These are phyloP conservation scores for Fonsecaea nubica DNA, from an alignment of 2,329 filamentous ascomycete genomes.

Conservation along the genomic window DNA sequence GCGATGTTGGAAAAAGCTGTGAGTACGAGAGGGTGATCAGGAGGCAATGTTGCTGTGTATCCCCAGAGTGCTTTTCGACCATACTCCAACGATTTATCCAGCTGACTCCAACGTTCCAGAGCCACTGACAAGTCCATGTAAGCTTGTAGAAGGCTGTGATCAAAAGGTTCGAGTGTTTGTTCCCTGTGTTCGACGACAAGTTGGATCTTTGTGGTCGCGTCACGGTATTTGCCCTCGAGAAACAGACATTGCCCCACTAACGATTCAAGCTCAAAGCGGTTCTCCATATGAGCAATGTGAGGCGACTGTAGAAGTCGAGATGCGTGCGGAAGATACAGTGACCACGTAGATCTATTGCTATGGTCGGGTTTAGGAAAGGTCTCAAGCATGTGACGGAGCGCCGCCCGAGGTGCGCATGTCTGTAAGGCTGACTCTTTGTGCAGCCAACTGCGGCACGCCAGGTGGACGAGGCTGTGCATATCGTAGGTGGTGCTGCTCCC, in stretches of 20 bases:
- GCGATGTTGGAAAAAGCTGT: background rate
- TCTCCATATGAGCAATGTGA: conserved; percentile 4
- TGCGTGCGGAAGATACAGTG: background rate
- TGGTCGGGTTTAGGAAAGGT: conserved; percentile 32
- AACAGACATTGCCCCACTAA: conserved; percentile 1
- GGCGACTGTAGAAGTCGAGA: background rate
- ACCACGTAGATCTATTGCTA: background rate
- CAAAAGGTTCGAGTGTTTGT: background rate
- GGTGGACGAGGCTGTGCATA: conserved; percentile 46
- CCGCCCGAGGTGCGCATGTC: conserved; percentile 24
- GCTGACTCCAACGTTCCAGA: background rate
- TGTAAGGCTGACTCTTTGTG: conserved; percentile 32
- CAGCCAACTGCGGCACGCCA: conserved; percentile 47
- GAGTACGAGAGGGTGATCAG: background rate
- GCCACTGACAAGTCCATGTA: background rate
- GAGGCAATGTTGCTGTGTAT: background rate
- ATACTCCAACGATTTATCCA: background rate
- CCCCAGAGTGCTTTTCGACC: background rate
- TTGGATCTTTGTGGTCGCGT: background rate
- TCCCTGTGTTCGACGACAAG: background rate
- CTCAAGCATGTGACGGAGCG: conserved; percentile 34
- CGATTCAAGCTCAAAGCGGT: background rate
- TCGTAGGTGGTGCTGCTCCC: conserved; percentile 30
- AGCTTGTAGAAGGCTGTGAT: background rate
- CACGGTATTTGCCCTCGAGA: conserved; percentile 2